Percentiles rank a stretch among this genome's conserved stretches.
Evolutionary conservation across 2,329 filamentous ascomycete genomes (phyloP).

Genomic region (Claviceps cyperi): DNA sequence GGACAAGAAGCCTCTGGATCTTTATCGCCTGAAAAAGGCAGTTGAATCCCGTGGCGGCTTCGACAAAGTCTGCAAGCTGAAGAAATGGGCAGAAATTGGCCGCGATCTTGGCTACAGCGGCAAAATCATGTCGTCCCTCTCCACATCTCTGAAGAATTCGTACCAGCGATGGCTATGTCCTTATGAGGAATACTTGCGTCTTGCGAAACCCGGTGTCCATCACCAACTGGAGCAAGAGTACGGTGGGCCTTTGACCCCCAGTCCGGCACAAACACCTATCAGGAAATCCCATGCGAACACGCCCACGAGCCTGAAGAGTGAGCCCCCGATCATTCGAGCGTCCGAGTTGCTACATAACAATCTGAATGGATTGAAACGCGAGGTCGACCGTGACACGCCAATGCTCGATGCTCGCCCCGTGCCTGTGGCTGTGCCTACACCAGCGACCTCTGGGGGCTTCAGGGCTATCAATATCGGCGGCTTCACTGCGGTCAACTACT

Average conservation of each 20-base stretch:
- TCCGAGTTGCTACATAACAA: constrained; percentile 37
- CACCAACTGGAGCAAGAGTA: constrained; percentile 89
- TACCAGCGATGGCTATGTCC: constrained; percentile 95
- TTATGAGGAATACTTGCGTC: constrained; percentile 84
- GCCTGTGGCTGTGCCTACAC: constrained; percentile 14
- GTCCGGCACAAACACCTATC: constrained; percentile 52
- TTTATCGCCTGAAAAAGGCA: constrained; percentile 93
- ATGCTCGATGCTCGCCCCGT: constrained; percentile 32
- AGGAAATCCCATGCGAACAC: constrained; percentile 49
- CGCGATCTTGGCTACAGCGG: constrained; percentile 93
- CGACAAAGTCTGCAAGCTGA: constrained; percentile 88
- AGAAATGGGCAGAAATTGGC: constrained; percentile 98
- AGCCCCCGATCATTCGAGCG: constrained; percentile 51
- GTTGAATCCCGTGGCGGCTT: constrained; percentile 92
- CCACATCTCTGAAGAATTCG: constrained; percentile 94
- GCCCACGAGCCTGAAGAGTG: constrained; percentile 40
- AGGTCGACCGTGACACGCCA: constrained; percentile 32
- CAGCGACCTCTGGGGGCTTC: constrained; percentile 18
- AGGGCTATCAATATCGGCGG: constrained; percentile 34
- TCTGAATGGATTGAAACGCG: constrained; percentile 29
- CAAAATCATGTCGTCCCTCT: constrained; percentile 98
- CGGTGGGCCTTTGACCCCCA: constrained; percentile 78
- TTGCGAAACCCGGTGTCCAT: constrained; percentile 91
- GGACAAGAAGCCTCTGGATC: constrained; percentile 89
- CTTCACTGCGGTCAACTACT: constrained; percentile 60